Evolutionary conservation across 495 filamentous ascomycete genomes (phyloP), one percentile per base, ranked within the genome.

Genomic region (Ascodesmis nigricans): DNA sequence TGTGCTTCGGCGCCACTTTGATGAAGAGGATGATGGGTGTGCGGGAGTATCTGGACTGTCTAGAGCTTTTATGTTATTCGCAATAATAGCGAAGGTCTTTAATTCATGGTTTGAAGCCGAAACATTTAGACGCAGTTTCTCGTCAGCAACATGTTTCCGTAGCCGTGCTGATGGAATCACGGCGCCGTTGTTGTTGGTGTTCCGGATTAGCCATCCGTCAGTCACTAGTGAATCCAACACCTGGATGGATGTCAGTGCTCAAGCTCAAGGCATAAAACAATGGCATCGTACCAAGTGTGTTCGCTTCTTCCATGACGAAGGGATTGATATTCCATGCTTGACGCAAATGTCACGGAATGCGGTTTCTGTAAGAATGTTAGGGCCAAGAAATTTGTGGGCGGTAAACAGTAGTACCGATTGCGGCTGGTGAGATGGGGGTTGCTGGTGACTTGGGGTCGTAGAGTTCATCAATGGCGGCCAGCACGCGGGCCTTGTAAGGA

Each of bases 401-500:
- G n/a, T n/a, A n/a, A n/a, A n/a, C n/a, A n/a, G n/a, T n/a, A n/a
- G n/a, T n/a, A n/a, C n/a, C n/a, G n/a, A n/a, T n/a, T n/a, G n/a
- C n/a, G n/a, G n/a, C n/a, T n/a, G n/a, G n/a, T n/a, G n/a, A n/a
- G n/a, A n/a, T n/a, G 20, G 46, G 23, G 1, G 24, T 21, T 8
- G 17, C 24, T 9, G 47, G 22, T 19, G 22, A 30, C 33, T 37
- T 45, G 11, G 42, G 39, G 21, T 29, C 34, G 20, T 49, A 43
- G 19, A 35, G 32, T 14, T 47, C 40, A 26, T 52, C 48, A 15
- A 52, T 23, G 19, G 48, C 48, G 11, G 47, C 47, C 21, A 52
- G 47, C 19, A 51, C 48, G 23, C 48, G 48, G 15, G 42, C 44
- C 25, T 22, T 51, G 37, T 52, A 52, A 17, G 48, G 50, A 32